These are phyloP conservation scores for Halophytophthora batemanensis DNA, from an alignment of 352 stramenopile genomes.

Conservation along the genomic window DNA sequence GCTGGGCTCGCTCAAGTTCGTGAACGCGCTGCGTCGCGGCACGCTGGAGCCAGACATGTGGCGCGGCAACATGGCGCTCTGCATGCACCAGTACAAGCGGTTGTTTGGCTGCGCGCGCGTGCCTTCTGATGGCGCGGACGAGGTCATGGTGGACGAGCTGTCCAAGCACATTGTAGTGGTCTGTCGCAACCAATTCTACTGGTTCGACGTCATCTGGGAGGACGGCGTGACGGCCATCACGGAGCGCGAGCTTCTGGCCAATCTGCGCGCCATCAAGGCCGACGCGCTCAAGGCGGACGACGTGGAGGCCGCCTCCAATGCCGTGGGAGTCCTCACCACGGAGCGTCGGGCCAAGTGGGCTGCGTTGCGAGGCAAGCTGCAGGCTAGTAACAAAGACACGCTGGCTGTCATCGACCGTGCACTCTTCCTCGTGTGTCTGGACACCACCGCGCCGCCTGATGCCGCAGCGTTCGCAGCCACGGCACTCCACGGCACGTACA, in stretches of 20 bases:
- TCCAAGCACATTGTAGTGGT: conserved; percentile 93
- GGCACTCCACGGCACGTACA: conserved; percentile 93
- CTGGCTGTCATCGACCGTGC: conserved; percentile 88
- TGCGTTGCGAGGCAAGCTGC: conserved; percentile 74
- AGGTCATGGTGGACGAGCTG: conserved; percentile 78
- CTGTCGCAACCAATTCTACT: conserved; percentile 94
- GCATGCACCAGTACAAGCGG: conserved; percentile 95
- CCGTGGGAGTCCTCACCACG: conserved; percentile 91
- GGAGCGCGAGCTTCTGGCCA: conserved; percentile 88
- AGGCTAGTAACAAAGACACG: conserved; percentile 76
- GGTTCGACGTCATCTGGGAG: conserved; percentile 91
- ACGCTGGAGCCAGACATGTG: conserved; percentile 91
- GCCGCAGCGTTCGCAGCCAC: conserved; percentile 70
- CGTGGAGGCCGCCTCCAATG: conserved; percentile 53
- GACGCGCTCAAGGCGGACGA: conserved; percentile 70
- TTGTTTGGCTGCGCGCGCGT: conserved; percentile 90
- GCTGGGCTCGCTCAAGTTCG: conserved; percentile 91
- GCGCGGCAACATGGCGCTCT: conserved; percentile 83
- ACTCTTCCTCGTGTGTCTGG: conserved; percentile 94
- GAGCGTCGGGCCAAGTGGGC: conserved; percentile 91
- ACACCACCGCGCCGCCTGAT: conserved; percentile 87
- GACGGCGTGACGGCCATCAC: conserved; percentile 86
- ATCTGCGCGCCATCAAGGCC: conserved; percentile 88
- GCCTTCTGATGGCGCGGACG: conserved; percentile 64
- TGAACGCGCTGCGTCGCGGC: conserved; percentile 86